Base-by-base conservation (phyloP, 192 early-diverging fungal species). In the Phycomyces blakesleeanus region DNA sequence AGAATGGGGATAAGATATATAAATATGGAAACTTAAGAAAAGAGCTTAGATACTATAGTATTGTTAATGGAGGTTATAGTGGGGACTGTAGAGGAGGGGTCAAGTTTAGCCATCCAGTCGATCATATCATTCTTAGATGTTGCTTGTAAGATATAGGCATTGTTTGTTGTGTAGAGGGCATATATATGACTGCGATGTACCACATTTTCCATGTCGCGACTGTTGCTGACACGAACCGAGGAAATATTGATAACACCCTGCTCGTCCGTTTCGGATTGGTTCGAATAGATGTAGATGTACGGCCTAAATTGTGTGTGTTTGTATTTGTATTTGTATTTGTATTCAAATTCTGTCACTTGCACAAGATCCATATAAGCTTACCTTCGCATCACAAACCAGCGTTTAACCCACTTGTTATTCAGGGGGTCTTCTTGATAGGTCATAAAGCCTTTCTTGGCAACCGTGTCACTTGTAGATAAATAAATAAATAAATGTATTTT, bases 341-440 rank as follows among this genome's bases (percentile, higher is more conserved):
- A 44, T 42, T 49, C 14, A 47, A 10, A 41, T 10, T 41, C 12
- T n/a, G 15, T 3, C 44, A 47, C 12, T 47, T n/a, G 18, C 11
- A 47, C 44, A 67, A n/a, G 76, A 40, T 18, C 40, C 47, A 44
- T 27, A 42, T 58, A 20, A 57, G 26, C 57, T 57, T 76, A 79
- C 67, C 85, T 80, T 44, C 87, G 76, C 57, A 91, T 74, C 37
- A 93, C 90, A 76, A 90, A 86, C 88, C 89, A 93, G 6, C 87
- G 77, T 50, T 85, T 83, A 1, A 80, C 72, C 94, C 94, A 96
- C 16, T 68, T 65, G 52, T 89, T 81, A 52, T 80, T 78, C 49
- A 73, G 27, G 14, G 80, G 73, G 51, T 78, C 67, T 54, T 85
- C 81, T n/a, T 81, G 83, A 54, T 76, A 78, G 53, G 64, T 61